Evolutionary conservation across 345 rosid species (phyloP).

Genomic region (Corymbia maculata): DNA sequence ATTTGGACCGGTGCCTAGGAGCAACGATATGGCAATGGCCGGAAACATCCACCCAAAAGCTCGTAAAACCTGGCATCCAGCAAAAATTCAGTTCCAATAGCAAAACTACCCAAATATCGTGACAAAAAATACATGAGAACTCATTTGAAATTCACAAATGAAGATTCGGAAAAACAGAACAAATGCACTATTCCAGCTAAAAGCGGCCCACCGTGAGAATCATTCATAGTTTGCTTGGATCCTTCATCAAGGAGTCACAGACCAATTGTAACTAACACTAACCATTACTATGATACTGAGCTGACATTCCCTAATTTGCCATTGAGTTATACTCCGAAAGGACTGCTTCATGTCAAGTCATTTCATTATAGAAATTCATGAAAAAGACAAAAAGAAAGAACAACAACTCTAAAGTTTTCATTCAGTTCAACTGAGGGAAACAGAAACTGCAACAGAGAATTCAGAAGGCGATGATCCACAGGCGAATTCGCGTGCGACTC

Average conservation of each 20-base stretch:
- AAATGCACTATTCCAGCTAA: not conserved
- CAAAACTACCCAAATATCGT: not conserved
- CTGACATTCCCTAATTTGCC: not conserved
- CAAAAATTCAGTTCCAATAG: not conserved
- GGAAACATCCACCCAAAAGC: slow-evolving; percentile 80
- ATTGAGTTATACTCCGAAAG: not conserved
- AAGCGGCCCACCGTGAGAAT: not conserved
- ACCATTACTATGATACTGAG: not conserved
- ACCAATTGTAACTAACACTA: not conserved
- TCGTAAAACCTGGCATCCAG: slow-evolving; percentile 39
- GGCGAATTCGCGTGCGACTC: not conserved
- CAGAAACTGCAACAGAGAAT: not conserved
- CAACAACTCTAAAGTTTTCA: not conserved
- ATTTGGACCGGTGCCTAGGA: slow-evolving; percentile 70
- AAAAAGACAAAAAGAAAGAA: not conserved
- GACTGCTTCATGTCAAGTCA: not conserved
- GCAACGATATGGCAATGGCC: slow-evolving; percentile 52
- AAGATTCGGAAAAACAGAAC: not conserved
- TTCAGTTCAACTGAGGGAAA: not conserved
- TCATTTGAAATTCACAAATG: not conserved
- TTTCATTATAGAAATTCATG: not conserved
- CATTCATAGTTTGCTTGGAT: not conserved
- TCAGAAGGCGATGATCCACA: not conserved
- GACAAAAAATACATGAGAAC: not conserved
- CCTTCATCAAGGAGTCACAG: not conserved